Percentiles rank a stretch among this genome's conserved stretches.
phyloP scores from a whole-genome alignment of 495 filamentous ascomycete species.

The Penicillium arizonense region DNA sequence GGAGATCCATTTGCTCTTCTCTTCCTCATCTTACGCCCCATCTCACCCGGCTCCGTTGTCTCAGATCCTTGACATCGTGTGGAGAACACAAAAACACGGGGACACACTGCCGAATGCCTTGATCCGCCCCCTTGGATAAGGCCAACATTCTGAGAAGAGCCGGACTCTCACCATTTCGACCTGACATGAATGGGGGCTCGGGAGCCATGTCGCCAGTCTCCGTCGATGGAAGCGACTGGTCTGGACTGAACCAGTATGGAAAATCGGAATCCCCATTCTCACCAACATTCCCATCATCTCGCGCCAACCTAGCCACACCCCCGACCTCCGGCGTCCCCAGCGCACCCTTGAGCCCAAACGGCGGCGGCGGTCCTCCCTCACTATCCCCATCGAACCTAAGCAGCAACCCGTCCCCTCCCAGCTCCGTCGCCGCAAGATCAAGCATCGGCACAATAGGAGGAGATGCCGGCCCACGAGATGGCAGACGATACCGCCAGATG shows the following conservation, averaged over 20 bases:
- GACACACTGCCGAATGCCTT: slow-evolving; percentile 1
- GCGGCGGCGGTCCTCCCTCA: slow-evolving; percentile 28
- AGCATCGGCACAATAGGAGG: slow-evolving; percentile 65
- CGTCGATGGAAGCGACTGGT: slow-evolving; percentile 85
- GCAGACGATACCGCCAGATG: slow-evolving; percentile 52
- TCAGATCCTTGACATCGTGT: slow-evolving; percentile 18
- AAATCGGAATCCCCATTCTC: slow-evolving; percentile 55
- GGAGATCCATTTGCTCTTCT: slow-evolving; percentile 10
- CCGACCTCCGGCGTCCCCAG: slow-evolving; percentile 65
- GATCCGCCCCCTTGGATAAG: neutral
- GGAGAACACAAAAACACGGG: slow-evolving; percentile 5
- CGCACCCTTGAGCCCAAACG: slow-evolving; percentile 53
- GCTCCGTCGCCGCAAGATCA: slow-evolving; percentile 75
- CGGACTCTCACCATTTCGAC: slow-evolving; percentile 3
- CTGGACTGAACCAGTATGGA: slow-evolving; percentile 71
- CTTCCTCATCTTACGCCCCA: neutral
- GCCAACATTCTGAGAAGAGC: slow-evolving; percentile 1
- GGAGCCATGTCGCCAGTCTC: slow-evolving; percentile 82
- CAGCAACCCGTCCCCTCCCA: slow-evolving; percentile 79
- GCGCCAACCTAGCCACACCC: slow-evolving; percentile 67
- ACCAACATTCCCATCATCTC: slow-evolving; percentile 47
- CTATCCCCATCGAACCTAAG: slow-evolving; percentile 37
- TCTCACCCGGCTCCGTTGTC: slow-evolving; percentile 16
- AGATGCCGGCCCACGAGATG: slow-evolving; percentile 59
- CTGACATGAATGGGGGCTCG: slow-evolving; percentile 58